These are phyloP conservation scores for Oenanthe sinensis DNA, from an alignment of 129 eudicot species.

Conservation along the genomic window DNA sequence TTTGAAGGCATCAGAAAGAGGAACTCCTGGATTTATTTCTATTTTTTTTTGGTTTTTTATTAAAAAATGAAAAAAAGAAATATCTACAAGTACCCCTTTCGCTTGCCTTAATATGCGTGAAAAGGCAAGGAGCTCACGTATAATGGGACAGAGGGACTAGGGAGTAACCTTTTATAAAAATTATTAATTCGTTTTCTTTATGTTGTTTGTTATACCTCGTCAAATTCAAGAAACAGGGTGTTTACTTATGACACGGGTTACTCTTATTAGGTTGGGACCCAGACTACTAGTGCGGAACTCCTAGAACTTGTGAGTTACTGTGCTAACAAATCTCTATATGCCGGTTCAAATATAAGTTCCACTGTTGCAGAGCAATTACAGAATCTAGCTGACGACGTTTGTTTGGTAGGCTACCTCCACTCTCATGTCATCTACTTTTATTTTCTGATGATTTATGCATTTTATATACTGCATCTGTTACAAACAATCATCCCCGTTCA, in stretches of 20 bases:
- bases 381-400: conserved; percentile 34
- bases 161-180: not conserved
- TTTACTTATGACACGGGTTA: conserved; percentile 12
- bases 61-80: too few species aligned
- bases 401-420: conserved; percentile 41
- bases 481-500: not conserved
- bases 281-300: conserved; percentile 28
- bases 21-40: too few species aligned
- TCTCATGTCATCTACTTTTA: conserved; percentile 4
- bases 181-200: not conserved
- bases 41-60: too few species aligned
- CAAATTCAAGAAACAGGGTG: not conserved
- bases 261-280: conserved; percentile 43
- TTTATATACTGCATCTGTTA: not conserved
- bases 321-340: conserved; percentile 55
- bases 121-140: not conserved
- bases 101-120: not conserved
- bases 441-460: not conserved
- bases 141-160: not conserved
- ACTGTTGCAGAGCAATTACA: conserved; percentile 40
- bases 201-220: not conserved
- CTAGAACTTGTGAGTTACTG: conserved; percentile 49
- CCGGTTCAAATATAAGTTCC: conserved; percentile 23
- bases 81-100: too few species aligned
- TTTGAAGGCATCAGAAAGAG: too few species aligned